Evolutionary conservation across 495 filamentous ascomycete genomes (phyloP), one percentile per base, ranked within the genome.

Genomic region (Paragyromitra xinjiangensis): DNA sequence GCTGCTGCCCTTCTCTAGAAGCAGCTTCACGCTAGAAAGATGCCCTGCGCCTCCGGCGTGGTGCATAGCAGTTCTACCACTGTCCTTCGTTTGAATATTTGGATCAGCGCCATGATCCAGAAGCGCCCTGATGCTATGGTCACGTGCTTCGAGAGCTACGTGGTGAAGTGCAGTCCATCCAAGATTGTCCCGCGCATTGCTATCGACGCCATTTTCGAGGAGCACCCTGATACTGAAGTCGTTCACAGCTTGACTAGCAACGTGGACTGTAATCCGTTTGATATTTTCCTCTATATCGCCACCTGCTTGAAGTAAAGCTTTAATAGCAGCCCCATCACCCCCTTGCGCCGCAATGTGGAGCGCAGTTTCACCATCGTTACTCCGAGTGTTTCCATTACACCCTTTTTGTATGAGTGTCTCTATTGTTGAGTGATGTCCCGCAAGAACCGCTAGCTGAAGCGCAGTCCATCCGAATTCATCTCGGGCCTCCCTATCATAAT

Each of bases 401-500:
- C 69, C 74, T 7, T 66, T 77, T n/a, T 73, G n/a, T 16, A 77
- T 51, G 37, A 77, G 74, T 12, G 62, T 64, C 9, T 45, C 61
- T 26, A 77, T 77, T 12, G 40, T 77, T 26, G 69, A 59, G 61
- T 77, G 74, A 29, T 77, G 74, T 11, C 74, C 74, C 37, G 74
- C 74, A 66, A 77, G 74, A 48, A 77, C 74, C 37, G 74, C 51
- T 22, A 77, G 61, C 16, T 77, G 74, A 56, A 77, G 74, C 8
- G 74, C 74, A 22, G 74, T 77, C 74, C 74, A 77, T 16, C 74
- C 74, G 19, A 77, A 77, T 51, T 77, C 74, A 26, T 77, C 74
- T 12, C 62, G 61, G 16, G 16, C 34, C 48, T 77, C 74, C 16
- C 24, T 77, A 7, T 73, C 74, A 42, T 61, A 77, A 16, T 77